Evolutionary conservation across 176 grass and related monocot genomes (phyloP).

Genomic region (Cenchrus fungigraminus): DNA sequence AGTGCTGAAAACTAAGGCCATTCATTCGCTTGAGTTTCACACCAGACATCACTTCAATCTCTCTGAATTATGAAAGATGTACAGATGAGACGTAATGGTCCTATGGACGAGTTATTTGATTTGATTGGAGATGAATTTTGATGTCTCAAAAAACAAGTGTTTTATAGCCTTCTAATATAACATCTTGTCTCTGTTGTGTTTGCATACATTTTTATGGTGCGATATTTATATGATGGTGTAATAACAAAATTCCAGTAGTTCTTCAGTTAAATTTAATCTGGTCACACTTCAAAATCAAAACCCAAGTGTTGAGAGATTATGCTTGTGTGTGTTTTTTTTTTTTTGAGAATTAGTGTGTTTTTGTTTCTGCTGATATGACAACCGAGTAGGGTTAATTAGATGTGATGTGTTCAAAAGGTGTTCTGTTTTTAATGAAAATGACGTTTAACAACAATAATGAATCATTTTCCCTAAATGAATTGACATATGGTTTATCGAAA

Average conservation of each 20-base stretch:
- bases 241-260: neutral
- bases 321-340: neutral
- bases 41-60: neutral
- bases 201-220: neutral
- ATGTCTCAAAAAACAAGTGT: no score
- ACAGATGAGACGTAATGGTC: no score
- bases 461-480: neutral
- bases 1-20: neutral
- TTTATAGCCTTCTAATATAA: no score
- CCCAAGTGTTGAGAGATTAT: neutral
- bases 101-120: no score
- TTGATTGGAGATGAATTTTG: no score
- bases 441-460: neutral
- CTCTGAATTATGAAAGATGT: no score
- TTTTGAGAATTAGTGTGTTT: neutral
- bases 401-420: neutral
- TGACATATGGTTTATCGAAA: neutral
- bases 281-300: neutral
- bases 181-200: neutral
- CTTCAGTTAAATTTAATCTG: neutral
- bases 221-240: neutral
- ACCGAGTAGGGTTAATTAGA: neutral
- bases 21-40: neutral
- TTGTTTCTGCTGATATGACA: neutral
- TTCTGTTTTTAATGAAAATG: neutral